These are phyloP conservation scores for Gastrolobium bilobum DNA, from an alignment of 306 rosid species.

Conservation along the genomic window DNA sequence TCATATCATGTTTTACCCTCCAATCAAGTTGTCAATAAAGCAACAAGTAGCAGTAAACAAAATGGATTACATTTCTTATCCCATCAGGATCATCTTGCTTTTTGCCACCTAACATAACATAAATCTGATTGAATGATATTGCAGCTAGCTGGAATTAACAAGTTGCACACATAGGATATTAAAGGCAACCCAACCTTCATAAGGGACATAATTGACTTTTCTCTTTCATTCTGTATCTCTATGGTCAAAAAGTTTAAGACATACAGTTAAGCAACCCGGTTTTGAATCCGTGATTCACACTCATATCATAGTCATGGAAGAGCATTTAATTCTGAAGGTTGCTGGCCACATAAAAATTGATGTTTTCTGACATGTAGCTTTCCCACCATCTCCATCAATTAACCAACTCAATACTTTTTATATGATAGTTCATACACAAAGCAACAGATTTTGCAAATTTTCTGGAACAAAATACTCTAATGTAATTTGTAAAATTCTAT, in stretches of 20 bases:
- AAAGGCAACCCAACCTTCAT: conserved; percentile 27
- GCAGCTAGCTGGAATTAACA: conserved; percentile 36
- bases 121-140: conserved; percentile 28
- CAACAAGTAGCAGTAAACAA: conserved; percentile 10
- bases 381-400: conserved; percentile 15
- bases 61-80: neutral
- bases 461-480: neutral
- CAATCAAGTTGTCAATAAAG: neutral
- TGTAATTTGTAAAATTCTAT: too few species aligned
- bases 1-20: conserved; percentile 7
- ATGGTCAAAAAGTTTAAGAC: neutral
- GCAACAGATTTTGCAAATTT: neutral
- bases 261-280: conserved; percentile 31
- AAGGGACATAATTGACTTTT: conserved; percentile 31
- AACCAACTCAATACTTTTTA: conserved; percentile 22
- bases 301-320: neutral
- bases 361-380: conserved; percentile 23
- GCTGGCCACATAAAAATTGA: conserved; percentile 43
- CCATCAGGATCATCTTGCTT: conserved; percentile 31
- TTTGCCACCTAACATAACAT: neutral
- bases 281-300: conserved; percentile 47
- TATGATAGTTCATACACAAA: neutral
- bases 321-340: conserved; percentile 44
- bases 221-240: neutral
- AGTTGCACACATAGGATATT: neutral